A percentile compares a stretch with the other conserved stretches of the same genome.
phyloP scores from a whole-genome alignment of 148 eudicot species.

The Cornus controversa region DNA sequence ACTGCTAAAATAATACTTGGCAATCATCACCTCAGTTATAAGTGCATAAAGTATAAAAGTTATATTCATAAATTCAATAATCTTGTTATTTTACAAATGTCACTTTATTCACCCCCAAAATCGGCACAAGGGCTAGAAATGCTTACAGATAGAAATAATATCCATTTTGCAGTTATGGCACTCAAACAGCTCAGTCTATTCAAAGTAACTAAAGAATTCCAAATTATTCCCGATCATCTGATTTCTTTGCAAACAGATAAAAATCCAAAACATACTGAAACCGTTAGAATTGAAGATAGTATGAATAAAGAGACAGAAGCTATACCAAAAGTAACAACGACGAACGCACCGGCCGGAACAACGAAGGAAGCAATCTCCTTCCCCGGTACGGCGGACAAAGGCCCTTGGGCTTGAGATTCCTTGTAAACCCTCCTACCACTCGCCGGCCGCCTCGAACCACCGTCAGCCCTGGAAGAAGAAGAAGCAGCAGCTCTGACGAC shows the following conservation, averaged over 20 bases:
- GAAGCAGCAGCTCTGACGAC: constrained; percentile 28
- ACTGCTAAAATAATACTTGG: background rate
- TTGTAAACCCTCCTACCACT: constrained; percentile 56
- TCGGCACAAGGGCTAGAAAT: background rate
- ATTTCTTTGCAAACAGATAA: background rate
- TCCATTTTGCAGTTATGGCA: background rate
- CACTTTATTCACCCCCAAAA: too few relatives aligned
- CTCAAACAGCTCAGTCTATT: background rate
- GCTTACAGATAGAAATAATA: background rate
- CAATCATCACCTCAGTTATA: background rate
- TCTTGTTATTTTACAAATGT: too few relatives aligned
- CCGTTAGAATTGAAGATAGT: background rate
- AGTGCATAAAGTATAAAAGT: background rate
- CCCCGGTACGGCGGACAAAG: constrained; percentile 26
- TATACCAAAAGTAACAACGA: constrained; percentile 64
- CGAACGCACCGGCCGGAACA: constrained; percentile 62
- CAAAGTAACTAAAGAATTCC: background rate
- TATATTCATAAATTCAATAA: too few relatives aligned
- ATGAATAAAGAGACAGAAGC: constrained; percentile 1
- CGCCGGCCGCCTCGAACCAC: constrained; percentile 21
- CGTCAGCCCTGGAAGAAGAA: constrained; percentile 14
- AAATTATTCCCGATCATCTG: background rate
- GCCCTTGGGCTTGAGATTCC: constrained; percentile 53
- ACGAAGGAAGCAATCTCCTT: constrained; percentile 52
- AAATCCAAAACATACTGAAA: background rate